Base-by-base conservation (phyloP, 1,139 yeast species). In the Lodderomyces parapsilosis region DNA sequence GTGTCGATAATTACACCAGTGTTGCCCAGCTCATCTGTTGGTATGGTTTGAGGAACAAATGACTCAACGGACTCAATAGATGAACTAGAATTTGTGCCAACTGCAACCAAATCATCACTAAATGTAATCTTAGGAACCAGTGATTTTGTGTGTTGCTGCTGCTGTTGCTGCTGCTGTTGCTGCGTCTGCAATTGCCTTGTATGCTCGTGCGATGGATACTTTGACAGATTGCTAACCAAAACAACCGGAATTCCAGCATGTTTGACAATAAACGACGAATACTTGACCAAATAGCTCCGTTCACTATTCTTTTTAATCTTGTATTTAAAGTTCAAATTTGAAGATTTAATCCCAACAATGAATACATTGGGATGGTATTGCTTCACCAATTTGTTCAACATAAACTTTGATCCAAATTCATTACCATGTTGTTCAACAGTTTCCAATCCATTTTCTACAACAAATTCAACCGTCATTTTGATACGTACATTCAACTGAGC, bases 381-480 rank as follows among this genome's bases (percentile, higher is more conserved):
- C 39, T 59, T 56, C 51, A 58, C 69, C 36, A 73, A 54, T 45
- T 68, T 67, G 27, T 60, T 50, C 39, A 73, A 51, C 68, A 70
- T 67, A 40, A 57, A 61, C 50, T 71, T 72, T 40, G 61, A 58
- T 25, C 74, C 71, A 22, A 38, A 25, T 31, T 25, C 34, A 13
- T 33, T 27, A n/a, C 31, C 31, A 27, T 27, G 31, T 4, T 27
- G 31, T n/a, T 27, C 31, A 5, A 27, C 19, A 15, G 36, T 23
- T 9, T 44, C 43, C 11, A 43, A 50, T 19, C 40, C 43, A 38
- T 54, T 57, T 41, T 65, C 71, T 25, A 65, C 49, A 13, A 80
- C 74, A 47, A 81, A 67, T 51, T 81, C 86, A 11, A 81, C 75
- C 0, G 84, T 78, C 7, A 81, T 60, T 47, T 76, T 75, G 34